Evolutionary conservation across 106 monocot genomes (phyloP), one percentile per base, ranked within the genome.

Genomic region (Apostasia ramifera): DNA sequence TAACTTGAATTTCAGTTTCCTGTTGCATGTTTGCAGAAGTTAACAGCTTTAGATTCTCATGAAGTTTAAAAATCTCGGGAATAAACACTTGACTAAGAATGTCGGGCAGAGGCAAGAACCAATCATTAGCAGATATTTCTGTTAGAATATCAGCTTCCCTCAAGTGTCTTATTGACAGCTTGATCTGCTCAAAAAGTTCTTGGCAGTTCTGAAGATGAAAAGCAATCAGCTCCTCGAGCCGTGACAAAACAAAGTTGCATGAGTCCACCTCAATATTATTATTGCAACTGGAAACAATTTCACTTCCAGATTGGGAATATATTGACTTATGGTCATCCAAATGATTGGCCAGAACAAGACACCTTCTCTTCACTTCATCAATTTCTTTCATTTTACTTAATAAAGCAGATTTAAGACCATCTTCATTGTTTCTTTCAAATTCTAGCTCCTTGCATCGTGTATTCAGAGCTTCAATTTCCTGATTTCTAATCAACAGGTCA

Each of bases 1-100:
- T 77, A 76, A 57, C 55, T 78, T 81, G 68, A 69, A 87, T 69
- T 79, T 98, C 87, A 54, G 78, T 68, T 63, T 93, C 90, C 8
- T 83, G 69, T 61, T 85, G 63, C 59, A 76, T 48, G 55, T 69
- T 80, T 53, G 69, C 75, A 9, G 67, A 77, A 63, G 69, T 83
- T 55, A 85, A 59, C 2, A 57, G 51, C 63, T 82, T 53, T 51
- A 85, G n/a, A 47, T 70, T 83, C 68, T 81, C 86, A 63, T 84
- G 71, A 68, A 83, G 48, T 37, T 84, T 82, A 39, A 2, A 67
- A 39, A 97, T 44, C 57, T 72, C 82, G 47, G 95, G 89, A 54
- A 82, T 57, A 63, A 95, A 40, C 10, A 78, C 78, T 53, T 79
- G 66, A 48, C 47, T 71, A 66, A 97, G 54, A 57, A 97, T 79